Evolutionary conservation across 768 basidiomycete species (phyloP), one percentile per base, ranked within the genome.

Genomic region (Saitozyma podzolica): DNA sequence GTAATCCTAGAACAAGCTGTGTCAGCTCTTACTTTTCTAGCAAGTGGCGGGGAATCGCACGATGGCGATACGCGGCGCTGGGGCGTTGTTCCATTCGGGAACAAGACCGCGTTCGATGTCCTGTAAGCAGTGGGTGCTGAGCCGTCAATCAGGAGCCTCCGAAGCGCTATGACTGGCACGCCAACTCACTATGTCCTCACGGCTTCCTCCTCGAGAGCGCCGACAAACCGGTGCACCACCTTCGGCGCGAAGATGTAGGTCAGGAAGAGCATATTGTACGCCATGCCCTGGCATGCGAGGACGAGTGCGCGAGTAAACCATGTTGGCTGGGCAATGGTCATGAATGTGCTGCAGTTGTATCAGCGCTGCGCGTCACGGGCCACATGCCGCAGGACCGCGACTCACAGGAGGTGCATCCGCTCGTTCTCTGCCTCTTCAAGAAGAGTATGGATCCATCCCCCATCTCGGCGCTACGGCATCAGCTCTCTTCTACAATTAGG

Each of bases 341-440:
- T 91, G 82, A 98, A 99, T 2, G 94, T 96, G 87, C 91, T 90
- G 60, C 59, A 29, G 29, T 67, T 73, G 29, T 20, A 54, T 37
- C 39, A 58, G 19, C 16, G 42, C 13, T 47, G 45, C 45, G 13
- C 2, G 2, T 17, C n/a, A 47, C 6, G 29, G 29, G 29, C 5
- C n/a, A 13, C 3, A 47, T 47, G 13, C n/a, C 45, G 11, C 42
- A 39, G 29, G 6, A 29, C 29, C 29, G 29, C 14, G 40, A 77
- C 85, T 73, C 62, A 90, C 89, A 94, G 89, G 56, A 94, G 83
- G 78, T 95, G 92, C 91, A 96, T 95, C 42, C 95, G 83, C 81
- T 99, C 95, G 76, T 98, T 98, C 76, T 98, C 92, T 11, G 93
- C 92, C 81, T 96, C 95, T 76, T 92, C 89, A 16, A 96, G 82